A percentile compares a stretch with the other conserved stretches of the same genome.
These are phyloP conservation scores for Elsinoe batatas DNA, from an alignment of 2,329 filamentous ascomycete genomes.

Conservation along the genomic window DNA sequence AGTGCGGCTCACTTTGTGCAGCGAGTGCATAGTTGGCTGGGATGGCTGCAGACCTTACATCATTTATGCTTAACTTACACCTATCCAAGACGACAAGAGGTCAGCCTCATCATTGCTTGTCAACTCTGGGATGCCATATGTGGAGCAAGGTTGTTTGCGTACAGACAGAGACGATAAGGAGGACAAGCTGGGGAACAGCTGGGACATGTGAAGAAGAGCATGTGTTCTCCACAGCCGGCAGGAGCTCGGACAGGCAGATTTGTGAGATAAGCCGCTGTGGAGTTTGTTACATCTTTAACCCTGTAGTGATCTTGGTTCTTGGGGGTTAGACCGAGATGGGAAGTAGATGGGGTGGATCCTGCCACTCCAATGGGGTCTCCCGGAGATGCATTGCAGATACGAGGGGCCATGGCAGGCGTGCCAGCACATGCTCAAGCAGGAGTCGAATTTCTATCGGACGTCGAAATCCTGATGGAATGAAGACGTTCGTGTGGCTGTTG, in stretches of 20 bases:
- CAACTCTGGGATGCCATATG: too few species aligned
- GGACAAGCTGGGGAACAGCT: too few species aligned
- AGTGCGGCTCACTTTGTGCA: not conserved
- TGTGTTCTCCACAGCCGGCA: too few species aligned
- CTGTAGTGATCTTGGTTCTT: not conserved
- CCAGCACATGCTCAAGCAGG: not conserved
- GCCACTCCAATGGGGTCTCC: not conserved
- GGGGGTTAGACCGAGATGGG: not conserved
- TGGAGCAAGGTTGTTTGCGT: too few species aligned
- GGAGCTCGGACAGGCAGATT: too few species aligned
- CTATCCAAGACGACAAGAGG: too few species aligned
- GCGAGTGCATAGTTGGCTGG: not conserved
- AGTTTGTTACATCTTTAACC: not conserved
- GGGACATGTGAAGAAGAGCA: too few species aligned
- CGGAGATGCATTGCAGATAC: not conserved
- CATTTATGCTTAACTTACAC: too few species aligned
- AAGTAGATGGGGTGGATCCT: not conserved
- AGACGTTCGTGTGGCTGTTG: not conserved
- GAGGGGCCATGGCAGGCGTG: not conserved
- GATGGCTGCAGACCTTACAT: too few species aligned
- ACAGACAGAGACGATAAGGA: too few species aligned
- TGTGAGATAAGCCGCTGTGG: not conserved
- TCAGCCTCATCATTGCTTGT: too few species aligned
- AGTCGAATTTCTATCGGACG: not conserved
- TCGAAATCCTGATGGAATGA: not conserved